phyloP scores from a whole-genome alignment of 2,329 filamentous ascomycete genomes.

The Onygenales sp. region DNA sequence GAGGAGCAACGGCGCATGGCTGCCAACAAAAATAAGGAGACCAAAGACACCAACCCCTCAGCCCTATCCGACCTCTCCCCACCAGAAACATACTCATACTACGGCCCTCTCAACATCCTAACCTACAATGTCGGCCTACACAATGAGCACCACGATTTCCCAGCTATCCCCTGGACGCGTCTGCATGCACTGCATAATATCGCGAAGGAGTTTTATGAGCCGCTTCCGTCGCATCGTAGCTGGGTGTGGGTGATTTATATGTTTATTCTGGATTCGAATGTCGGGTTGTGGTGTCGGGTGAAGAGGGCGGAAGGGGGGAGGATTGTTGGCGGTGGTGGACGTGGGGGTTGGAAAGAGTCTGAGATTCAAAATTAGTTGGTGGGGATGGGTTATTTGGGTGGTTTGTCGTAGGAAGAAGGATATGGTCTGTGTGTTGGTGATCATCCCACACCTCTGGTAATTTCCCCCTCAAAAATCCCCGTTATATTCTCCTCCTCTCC shows the following conservation, averaged over 20 bases:
- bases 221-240: conserved; percentile 75
- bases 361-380: conserved; percentile 53
- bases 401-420: neutral
- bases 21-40: conserved; percentile 9
- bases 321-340: conserved; percentile 41
- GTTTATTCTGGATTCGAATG: conserved; percentile 82
- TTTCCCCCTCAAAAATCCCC: too few species aligned
- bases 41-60: conserved; percentile 36
- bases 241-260: conserved; percentile 94
- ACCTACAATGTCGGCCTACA: conserved; percentile 97
- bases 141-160: conserved; percentile 99
- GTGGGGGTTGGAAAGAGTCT: conserved; percentile 53
- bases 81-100: conserved; percentile 96
- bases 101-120: conserved; percentile 80
- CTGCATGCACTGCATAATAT: conserved; percentile 68
- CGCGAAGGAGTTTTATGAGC: conserved; percentile 84
- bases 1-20: conserved; percentile 39
- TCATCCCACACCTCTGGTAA: too few species aligned
- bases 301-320: conserved; percentile 75
- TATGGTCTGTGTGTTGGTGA: too few species aligned
- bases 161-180: conserved; percentile 87
- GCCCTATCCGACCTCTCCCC: conserved; percentile 52
- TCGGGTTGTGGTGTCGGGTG: conserved; percentile 84
- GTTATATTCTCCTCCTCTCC: too few species aligned
- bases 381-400: neutral